Base-by-base conservation (phyloP, 2,329 filamentous ascomycete species). In the Mycosphaerella sp. region DNA sequence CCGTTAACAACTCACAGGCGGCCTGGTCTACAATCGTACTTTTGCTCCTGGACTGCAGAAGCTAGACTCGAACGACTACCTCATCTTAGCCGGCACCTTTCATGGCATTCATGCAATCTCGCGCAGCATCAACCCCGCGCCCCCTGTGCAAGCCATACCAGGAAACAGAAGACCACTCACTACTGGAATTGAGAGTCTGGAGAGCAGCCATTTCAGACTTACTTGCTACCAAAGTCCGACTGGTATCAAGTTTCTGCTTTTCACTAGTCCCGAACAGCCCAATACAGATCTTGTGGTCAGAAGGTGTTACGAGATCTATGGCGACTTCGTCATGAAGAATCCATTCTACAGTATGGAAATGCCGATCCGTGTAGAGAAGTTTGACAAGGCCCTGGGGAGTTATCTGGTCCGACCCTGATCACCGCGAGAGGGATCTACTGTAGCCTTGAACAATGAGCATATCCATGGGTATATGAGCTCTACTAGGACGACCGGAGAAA, bases 311-410 rank as follows among this genome's bases (percentile, higher is more conserved):
- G 93, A 97, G 69, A 73, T 97, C 46, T 98, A 97, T 73, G 81
- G 88, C 44, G 93, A 98, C 71, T 97, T 88, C 68, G 93, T 98
- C 61, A 97, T 96, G 89, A 98, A 97, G 78, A 98, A 98, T 70
- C 93, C 93, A 1, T 98, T 98, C 67, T 97, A 97, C 73, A 90
- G 93, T 66, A 77, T 95, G 51, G 93, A 98, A 74, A 98, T 97
- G 90, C 93, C 93, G 6, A 82, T 98, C 48, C 79, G 93, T 55
- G 95, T 93, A 71, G 93, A 97, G 66, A 86, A 89, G 62, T 98
- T 96, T 73, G 93, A 98, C 69, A 79, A 90, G 62, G 88, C 64
- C 17, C 42, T 69, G 49, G 64, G 57, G 9, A 59, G 56, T 21
- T 69, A 69, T 59, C 50, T 69, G 41, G 61, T 66, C 37, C 55